These are phyloP conservation scores for Nitzschia sp. DNA, from an alignment of 108 stramenopile species.

Conservation along the genomic window DNA sequence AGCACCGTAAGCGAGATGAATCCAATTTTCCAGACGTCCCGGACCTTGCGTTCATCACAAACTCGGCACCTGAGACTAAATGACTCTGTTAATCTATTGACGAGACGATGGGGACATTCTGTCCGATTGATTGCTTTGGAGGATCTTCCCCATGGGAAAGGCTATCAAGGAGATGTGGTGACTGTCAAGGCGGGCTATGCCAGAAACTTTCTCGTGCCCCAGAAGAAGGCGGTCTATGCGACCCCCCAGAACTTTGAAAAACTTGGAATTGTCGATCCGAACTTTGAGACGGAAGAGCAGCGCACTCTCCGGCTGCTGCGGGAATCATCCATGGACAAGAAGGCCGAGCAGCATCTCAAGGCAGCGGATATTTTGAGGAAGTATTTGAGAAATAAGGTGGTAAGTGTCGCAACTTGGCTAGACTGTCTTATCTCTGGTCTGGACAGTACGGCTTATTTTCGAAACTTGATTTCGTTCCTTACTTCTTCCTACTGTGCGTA, in stretches of 20 bases:
- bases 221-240: slow-evolving; percentile 80
- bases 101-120: slow-evolving; percentile 49
- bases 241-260: slow-evolving; percentile 79
- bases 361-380: slow-evolving; percentile 74
- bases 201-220: slow-evolving; percentile 80
- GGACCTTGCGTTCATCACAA: no score
- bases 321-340: slow-evolving; percentile 32
- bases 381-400: slow-evolving; percentile 78
- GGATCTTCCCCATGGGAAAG: slow-evolving; percentile 79
- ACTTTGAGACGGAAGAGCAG: slow-evolving; percentile 67
- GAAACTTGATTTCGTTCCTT: neutral
- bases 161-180: slow-evolving; percentile 76
- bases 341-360: slow-evolving; percentile 53
- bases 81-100: no score
- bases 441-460: neutral
- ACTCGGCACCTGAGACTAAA: no score
- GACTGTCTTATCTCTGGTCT: no score
- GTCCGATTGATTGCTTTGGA: slow-evolving; percentile 81
- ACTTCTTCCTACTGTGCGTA: neutral
- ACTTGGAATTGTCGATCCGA: slow-evolving; percentile 75
- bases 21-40: no score
- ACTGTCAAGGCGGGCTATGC: slow-evolving; percentile 86
- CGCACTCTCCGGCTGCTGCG: slow-evolving; percentile 32
- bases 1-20: no score
- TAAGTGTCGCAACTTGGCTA: slow-evolving; percentile 36